Evolutionary conservation across 1,139 yeast genomes (phyloP).

Genomic region (Saccharomyces hybrid): DNA sequence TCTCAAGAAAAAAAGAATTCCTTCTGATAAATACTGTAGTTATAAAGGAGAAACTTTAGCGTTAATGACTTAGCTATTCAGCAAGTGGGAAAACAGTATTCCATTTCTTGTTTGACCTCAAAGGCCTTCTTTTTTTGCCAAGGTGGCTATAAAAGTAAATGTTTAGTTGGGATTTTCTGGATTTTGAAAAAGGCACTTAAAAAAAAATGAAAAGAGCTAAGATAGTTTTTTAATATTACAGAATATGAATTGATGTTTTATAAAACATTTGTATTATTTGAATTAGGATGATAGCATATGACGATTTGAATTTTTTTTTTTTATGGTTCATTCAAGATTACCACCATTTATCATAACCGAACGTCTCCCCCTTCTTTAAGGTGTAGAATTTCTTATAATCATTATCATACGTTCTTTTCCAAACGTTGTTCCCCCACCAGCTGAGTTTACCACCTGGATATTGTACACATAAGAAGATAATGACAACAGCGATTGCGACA

Average conservation of each 20-base stretch:
- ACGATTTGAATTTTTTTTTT: background rate
- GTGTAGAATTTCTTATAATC: slow-evolving; percentile 28
- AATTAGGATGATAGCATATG: background rate
- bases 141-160: no score
- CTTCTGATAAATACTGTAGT: no score
- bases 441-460: slow-evolving; percentile 36
- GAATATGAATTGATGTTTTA: background rate
- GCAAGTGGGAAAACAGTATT: no score
- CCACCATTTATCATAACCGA: slow-evolving; percentile 39
- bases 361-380: slow-evolving; percentile 33
- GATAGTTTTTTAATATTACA: background rate
- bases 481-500: slow-evolving; percentile 44
- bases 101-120: no score
- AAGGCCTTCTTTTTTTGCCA: no score
- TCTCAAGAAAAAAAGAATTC: no score
- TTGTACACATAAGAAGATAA: slow-evolving; percentile 45
- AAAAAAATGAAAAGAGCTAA: background rate
- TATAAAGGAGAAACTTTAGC: no score
- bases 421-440: slow-evolving; percentile 49
- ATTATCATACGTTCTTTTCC: slow-evolving; percentile 31
- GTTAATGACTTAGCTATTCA: no score
- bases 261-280: background rate
- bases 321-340: slow-evolving; percentile 6
- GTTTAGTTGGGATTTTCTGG: no score
- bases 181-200: no score